phyloP scores from a whole-genome alignment of 139 green algal species.

The Coccomyxa sp. region DNA sequence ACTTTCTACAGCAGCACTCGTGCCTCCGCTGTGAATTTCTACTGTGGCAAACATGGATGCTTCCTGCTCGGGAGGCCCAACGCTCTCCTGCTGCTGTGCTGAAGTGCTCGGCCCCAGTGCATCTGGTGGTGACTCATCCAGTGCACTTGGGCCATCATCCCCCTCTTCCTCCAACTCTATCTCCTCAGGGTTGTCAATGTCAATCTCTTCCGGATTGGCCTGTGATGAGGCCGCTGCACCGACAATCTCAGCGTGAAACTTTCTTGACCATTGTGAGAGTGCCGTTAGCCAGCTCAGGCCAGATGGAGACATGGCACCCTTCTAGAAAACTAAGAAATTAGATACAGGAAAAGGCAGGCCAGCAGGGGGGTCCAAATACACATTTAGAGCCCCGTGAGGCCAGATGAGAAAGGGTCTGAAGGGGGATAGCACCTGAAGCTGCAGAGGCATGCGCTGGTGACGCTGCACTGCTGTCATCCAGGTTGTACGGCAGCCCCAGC shows the following conservation, averaged over 20 bases:
- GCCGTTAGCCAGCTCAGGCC: slow-evolving; percentile 62
- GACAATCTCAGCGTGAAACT: slow-evolving; percentile 2
- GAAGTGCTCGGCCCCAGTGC: no score
- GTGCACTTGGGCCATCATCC: background rate
- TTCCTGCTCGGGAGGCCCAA: background rate
- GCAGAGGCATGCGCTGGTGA: background rate
- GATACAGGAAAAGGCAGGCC: background rate
- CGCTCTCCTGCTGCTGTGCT: no score
- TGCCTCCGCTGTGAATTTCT: background rate
- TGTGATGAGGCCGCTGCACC: background rate
- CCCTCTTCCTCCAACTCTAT: slow-evolving; percentile 16
- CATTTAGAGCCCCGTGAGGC: background rate
- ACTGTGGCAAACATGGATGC: background rate
- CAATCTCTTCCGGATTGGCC: slow-evolving; percentile 71
- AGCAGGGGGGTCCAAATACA: background rate
- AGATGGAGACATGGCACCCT: background rate
- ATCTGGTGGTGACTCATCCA: no score
- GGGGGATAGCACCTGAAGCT: background rate
- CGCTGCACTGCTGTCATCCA: slow-evolving; percentile 21
- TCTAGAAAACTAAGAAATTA: background rate
- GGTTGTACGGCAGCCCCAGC: slow-evolving; percentile 63
- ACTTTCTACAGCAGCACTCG: no score
- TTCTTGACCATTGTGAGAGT: slow-evolving; percentile 41
- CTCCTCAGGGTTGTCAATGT: slow-evolving; percentile 38
- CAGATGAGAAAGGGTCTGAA: background rate